Percentiles rank a stretch among this genome's conserved stretches.
These are phyloP conservation scores for Termitomyces eurrhizus DNA, from an alignment of 768 basidiomycete genomes.

Conservation along the genomic window DNA sequence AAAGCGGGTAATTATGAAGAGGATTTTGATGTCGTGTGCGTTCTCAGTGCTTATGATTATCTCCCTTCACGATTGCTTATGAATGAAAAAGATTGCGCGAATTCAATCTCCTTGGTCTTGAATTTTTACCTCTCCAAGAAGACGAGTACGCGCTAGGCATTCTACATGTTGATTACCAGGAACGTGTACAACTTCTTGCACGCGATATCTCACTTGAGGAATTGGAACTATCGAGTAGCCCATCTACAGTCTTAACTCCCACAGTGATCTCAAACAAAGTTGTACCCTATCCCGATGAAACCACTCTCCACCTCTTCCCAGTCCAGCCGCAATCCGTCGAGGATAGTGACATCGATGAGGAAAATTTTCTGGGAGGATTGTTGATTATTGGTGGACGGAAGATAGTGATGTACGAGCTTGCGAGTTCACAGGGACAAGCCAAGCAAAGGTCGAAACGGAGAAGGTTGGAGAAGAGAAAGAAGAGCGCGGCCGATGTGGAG, in stretches of 20 bases:
- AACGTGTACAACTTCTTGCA: conserved; percentile 58
- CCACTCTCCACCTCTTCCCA: conserved; percentile 36
- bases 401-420: conserved; percentile 58
- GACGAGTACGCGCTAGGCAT: conserved; percentile 57
- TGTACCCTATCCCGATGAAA: conserved; percentile 40
- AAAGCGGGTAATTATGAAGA: conserved; percentile 48
- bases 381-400: conserved; percentile 67
- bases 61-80: not conserved
- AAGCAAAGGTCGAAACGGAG: conserved; percentile 55
- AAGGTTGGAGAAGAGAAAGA: conserved; percentile 48
- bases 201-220: conserved; percentile 50
- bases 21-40: conserved; percentile 66
- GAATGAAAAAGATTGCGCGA: conserved; percentile 51
- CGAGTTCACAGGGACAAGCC: conserved; percentile 41
- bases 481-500: conserved; percentile 35
- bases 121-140: conserved; percentile 49
- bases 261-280: conserved; percentile 48
- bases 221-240: conserved; percentile 45
- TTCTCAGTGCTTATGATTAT: conserved; percentile 11
- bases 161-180: conserved; percentile 59
- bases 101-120: conserved; percentile 62
- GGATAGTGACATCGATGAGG: conserved; percentile 28
- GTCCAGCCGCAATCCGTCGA: conserved; percentile 30
- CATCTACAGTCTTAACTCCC: conserved; percentile 46
- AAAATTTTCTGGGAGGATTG: conserved; percentile 56